A percentile compares a stretch with the other conserved stretches of the same genome.
phyloP scores from a whole-genome alignment of 176 grass and related monocot species.

The Themeda triandra region DNA sequence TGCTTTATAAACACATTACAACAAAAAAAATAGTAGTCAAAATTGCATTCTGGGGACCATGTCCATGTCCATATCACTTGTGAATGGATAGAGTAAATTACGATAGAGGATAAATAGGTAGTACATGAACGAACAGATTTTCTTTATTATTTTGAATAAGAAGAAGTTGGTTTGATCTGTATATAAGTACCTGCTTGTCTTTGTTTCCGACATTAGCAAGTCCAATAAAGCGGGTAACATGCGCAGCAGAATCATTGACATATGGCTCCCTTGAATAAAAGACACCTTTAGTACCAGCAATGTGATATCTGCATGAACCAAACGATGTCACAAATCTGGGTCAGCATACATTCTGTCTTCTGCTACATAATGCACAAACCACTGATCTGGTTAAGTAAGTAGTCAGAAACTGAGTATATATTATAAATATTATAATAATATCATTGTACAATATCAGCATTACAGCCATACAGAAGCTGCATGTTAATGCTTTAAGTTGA shows the following conservation, averaged over 20 bases:
- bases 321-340: not conserved
- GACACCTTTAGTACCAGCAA: slow-evolving; percentile 82
- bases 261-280: slow-evolving; percentile 93
- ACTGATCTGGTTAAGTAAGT: not conserved
- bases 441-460: not conserved
- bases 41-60: not conserved
- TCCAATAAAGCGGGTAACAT: slow-evolving; percentile 90
- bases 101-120: not conserved
- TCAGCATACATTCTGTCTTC: not conserved
- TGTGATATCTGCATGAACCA: slow-evolving; percentile 72
- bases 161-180: not conserved
- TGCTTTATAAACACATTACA: not conserved
- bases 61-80: not conserved
- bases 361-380: not conserved
- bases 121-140: not conserved
- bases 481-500: slow-evolving; percentile 7
- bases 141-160: not conserved
- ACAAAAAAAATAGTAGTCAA: not conserved
- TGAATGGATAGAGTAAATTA: not conserved
- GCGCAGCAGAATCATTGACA: slow-evolving; percentile 59
- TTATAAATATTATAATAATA: not conserved
- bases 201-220: slow-evolving; percentile 92
- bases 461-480: not conserved
- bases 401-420: not conserved
- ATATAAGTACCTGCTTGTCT: slow-evolving; percentile 73